phyloP scores from a whole-genome alignment of 352 stramenopile species.

The Pythium phragmiticola region DNA sequence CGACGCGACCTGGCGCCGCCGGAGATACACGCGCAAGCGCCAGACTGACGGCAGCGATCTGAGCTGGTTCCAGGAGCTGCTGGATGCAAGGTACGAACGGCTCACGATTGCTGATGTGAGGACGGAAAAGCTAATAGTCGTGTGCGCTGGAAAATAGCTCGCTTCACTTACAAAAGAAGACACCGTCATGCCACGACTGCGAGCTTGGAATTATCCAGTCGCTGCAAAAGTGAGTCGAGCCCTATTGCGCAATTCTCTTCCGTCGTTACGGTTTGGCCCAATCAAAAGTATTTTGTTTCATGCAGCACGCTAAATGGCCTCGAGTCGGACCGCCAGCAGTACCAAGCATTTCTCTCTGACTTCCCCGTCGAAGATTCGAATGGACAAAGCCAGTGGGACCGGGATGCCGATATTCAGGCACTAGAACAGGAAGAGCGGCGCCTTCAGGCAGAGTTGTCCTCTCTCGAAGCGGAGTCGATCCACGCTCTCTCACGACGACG shows the following conservation, averaged over 20 bases:
- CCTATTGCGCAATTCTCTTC: not conserved
- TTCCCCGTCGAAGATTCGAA: constrained; percentile 39
- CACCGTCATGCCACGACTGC: constrained; percentile 74
- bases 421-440: constrained; percentile 63
- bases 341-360: constrained; percentile 53
- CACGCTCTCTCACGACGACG: constrained; percentile 55
- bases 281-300: not conserved
- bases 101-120: not conserved
- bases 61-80: constrained; percentile 82
- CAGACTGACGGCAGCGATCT: constrained; percentile 72
- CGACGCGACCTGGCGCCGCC: constrained; percentile 41
- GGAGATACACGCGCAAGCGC: constrained; percentile 58
- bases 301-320: constrained; percentile 43
- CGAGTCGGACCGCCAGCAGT: constrained; percentile 49
- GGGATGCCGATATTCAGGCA: constrained; percentile 49
- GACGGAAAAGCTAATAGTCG: constrained; percentile 1
- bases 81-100: constrained; percentile 61
- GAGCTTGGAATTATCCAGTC: constrained; percentile 47
- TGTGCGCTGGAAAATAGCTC: constrained; percentile 31
- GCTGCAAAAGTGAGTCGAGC: constrained; percentile 53
- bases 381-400: constrained; percentile 35
- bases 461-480: constrained; percentile 55
- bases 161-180: constrained; percentile 65
- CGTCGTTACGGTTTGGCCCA: too few species aligned
- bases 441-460: constrained; percentile 50